These are phyloP conservation scores for Berberis vulgaris DNA, from an alignment of 164 flowering plant genomes.

Conservation along the genomic window DNA sequence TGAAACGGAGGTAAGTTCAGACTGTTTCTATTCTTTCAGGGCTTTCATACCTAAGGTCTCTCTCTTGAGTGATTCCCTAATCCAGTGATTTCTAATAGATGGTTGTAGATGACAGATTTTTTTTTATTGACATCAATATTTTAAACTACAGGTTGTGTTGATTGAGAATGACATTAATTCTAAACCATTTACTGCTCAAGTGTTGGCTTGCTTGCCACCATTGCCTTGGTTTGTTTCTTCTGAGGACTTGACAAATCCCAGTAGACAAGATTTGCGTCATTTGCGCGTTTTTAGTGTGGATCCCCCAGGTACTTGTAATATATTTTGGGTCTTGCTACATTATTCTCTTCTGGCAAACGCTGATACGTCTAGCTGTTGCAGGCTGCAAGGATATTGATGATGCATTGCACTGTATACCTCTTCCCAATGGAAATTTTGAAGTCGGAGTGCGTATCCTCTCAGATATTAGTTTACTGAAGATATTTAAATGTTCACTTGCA, in stretches of 20 bases:
- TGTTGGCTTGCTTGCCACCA: constrained; percentile 94
- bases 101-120: constrained; percentile 5
- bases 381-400: constrained; percentile 99
- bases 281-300: constrained; percentile 87
- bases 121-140: constrained; percentile 5
- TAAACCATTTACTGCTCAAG: constrained; percentile 89
- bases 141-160: constrained; percentile 65
- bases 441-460: constrained; percentile 98
- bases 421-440: constrained; percentile 93
- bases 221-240: constrained; percentile 94
- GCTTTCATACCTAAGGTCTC: too few species aligned
- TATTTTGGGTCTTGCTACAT: neutral
- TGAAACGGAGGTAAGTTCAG: constrained; percentile 77
- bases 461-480: neutral
- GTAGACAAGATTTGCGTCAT: constrained; percentile 78
- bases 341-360: neutral
- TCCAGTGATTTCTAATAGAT: neutral
- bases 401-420: constrained; percentile 86
- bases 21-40: neutral
- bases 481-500: neutral
- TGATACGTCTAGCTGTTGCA: constrained; percentile 29
- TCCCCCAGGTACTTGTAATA: constrained; percentile 66
- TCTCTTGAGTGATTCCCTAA: neutral
- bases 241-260: constrained; percentile 63
- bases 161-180: constrained; percentile 88